These are phyloP conservation scores for Plasmodium inui DNA, from an alignment of 169 alveolate species.

Conservation along the genomic window DNA sequence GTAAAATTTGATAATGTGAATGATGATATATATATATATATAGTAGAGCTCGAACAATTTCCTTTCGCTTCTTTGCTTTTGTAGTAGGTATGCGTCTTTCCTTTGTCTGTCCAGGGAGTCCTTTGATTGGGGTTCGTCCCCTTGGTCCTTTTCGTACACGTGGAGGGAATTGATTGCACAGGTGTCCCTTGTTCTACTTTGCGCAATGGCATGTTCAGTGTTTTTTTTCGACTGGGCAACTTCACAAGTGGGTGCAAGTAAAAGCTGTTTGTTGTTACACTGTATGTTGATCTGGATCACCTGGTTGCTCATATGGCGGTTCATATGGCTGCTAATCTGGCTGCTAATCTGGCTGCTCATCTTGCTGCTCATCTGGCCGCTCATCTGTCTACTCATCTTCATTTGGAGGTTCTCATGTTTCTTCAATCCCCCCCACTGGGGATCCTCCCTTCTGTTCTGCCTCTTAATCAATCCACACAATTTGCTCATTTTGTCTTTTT, in stretches of 20 bases:
- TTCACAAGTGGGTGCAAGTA: not conserved
- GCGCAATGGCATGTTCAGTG: not conserved
- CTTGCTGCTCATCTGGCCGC: too few relatives aligned
- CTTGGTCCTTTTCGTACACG: not conserved
- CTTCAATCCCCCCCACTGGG: not conserved
- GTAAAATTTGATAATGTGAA: conserved; percentile 68
- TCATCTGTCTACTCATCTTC: too few relatives aligned
- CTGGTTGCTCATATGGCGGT: not conserved
- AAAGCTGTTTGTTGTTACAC: not conserved
- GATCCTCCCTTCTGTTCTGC: not conserved
- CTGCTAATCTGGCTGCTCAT: too few relatives aligned
- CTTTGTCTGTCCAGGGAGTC: not conserved
- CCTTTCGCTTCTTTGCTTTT: conserved; percentile 62
- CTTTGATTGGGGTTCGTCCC: not conserved
- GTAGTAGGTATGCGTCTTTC: conserved; percentile 6
- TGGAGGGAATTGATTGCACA: not conserved
- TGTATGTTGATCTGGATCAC: not conserved
- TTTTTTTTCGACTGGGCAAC: not conserved
- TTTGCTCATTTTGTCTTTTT: conserved; percentile 1
- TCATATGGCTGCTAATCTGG: too few relatives aligned
- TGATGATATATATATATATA: conserved; percentile 59
- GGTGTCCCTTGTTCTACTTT: not conserved
- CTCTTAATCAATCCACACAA: not conserved
- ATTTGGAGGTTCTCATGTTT: not conserved
- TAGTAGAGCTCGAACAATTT: conserved; percentile 70